Percentiles rank a stretch among this genome's conserved stretches.
Conservation (phyloP, 164 flowering plant species). For the Stephania japonica region DNA sequence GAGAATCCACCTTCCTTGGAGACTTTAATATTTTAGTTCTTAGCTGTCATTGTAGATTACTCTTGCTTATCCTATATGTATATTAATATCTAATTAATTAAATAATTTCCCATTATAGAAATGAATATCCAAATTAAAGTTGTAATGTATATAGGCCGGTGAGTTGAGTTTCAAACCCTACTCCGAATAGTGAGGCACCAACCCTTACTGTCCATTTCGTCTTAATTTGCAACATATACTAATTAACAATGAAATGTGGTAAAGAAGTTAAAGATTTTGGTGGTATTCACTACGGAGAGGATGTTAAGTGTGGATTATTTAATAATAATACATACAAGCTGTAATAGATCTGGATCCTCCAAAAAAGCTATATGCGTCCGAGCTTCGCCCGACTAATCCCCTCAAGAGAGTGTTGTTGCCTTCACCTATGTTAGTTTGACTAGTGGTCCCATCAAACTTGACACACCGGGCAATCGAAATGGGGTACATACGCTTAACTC, state of each 20-base stretch:
- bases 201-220: neutral
- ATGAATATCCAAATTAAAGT: neutral
- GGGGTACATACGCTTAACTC: no score
- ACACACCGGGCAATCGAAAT: no score
- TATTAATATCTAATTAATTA: neutral
- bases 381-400: no score
- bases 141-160: neutral
- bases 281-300: neutral
- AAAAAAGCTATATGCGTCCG: no score
- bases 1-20: no score
- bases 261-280: neutral
- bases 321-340: neutral
- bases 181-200: neutral
- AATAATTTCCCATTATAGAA: neutral
- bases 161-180: constrained; percentile 4
- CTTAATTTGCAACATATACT: neutral
- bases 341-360: no score
- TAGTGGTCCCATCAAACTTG: no score
- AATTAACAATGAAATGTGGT: neutral
- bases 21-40: no score
- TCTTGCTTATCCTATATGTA: neutral
- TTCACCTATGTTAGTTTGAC: no score
- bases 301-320: neutral
- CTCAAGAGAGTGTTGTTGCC: no score
- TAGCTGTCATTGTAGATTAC: no score